Evolutionary conservation across 495 filamentous ascomycete genomes (phyloP).

Genomic region (Penicillium parvum): DNA sequence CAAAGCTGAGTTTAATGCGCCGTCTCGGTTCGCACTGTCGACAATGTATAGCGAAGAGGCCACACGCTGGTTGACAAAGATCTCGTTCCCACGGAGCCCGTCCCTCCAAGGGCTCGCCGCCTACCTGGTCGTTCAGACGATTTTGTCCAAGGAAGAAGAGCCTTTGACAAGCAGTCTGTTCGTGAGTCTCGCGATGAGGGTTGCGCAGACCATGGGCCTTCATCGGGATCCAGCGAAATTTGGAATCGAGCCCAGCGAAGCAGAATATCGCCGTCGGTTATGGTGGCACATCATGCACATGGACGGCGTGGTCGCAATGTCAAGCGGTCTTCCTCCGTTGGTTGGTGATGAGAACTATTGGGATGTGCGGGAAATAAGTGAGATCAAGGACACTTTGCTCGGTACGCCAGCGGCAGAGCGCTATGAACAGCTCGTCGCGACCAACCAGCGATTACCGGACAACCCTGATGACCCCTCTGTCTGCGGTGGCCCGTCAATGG

Average conservation of each 20-base stretch:
- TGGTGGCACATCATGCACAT: slow-evolving; percentile 74
- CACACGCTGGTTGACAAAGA: slow-evolving; percentile 40
- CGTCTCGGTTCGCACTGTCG: slow-evolving; percentile 35
- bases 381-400: slow-evolving; percentile 43
- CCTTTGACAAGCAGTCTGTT: slow-evolving; percentile 46
- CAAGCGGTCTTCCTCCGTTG: slow-evolving; percentile 42
- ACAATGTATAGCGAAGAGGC: slow-evolving; percentile 39
- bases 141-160: slow-evolving; percentile 45
- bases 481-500: slow-evolving; percentile 43
- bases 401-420: slow-evolving; percentile 36
- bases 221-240: slow-evolving; percentile 66
- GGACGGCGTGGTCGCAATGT: slow-evolving; percentile 52
- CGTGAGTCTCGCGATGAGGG: slow-evolving; percentile 54
- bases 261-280: slow-evolving; percentile 63
- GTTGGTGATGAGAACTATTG: slow-evolving; percentile 45
- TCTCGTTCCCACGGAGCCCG: slow-evolving; percentile 44
- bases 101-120: slow-evolving; percentile 42
- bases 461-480: slow-evolving; percentile 43
- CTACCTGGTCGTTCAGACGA: slow-evolving; percentile 45
- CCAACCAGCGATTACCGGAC: slow-evolving; percentile 33
- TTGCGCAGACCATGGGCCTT: slow-evolving; percentile 70
- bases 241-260: slow-evolving; percentile 59
- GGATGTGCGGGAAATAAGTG: slow-evolving; percentile 44
- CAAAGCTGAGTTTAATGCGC: slow-evolving; percentile 39
- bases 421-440: slow-evolving; percentile 32